Base-by-base conservation (phyloP, 192 early-diverging fungal species). In the Geosiphon pyriformis region DNA sequence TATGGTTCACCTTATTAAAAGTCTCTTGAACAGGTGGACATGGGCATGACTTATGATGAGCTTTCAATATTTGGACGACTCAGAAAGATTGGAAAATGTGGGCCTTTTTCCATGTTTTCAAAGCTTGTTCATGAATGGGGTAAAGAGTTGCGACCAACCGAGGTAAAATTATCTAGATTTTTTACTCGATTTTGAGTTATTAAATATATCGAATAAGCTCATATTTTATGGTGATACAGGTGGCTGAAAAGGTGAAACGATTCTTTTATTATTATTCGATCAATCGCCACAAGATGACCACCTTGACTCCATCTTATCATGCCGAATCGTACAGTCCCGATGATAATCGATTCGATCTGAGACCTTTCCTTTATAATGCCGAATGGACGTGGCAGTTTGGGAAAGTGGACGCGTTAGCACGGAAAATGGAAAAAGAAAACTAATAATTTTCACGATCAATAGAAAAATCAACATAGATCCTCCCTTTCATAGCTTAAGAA, bases 241-340 rank as follows among this genome's bases (percentile, higher is more conserved):
- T 98, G 68, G 95, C 93, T 0, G 79, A 72, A 11, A 98, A 98
- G 65, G 95, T 99, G 52, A 98, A 98, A 77, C 76, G 81, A 12
- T 98, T 99, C 76, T 99, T 96, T 74, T 93, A 89, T 65, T 99
- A 84, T 75, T 96, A 98, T 69, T 83, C 94, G 6, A 94, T 99
- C 61, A 99, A 99, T 82, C 86, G 97, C 37, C 97, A 99, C 80
- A 99, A 99, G 79, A 93, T 96, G 82, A 99, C 97, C 7, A 92
- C 96, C 0, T 68, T 99, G 7, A 97, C 97, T 6, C 97, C 97
- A 0, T 82, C 92, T 0, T 96, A 96, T 74, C 95, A 98, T 61
- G 94, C 96, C 49, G 93, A 94, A 59, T 83, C 88, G 0, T 99
- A 99, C 72, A 90, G 90, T 56, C 92, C 96, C 2, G 97, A 99